Evolutionary conservation across 75 land plant species (phyloP), one percentile per base, ranked within the genome.

Genomic region (Isoetes taiwanensis): DNA sequence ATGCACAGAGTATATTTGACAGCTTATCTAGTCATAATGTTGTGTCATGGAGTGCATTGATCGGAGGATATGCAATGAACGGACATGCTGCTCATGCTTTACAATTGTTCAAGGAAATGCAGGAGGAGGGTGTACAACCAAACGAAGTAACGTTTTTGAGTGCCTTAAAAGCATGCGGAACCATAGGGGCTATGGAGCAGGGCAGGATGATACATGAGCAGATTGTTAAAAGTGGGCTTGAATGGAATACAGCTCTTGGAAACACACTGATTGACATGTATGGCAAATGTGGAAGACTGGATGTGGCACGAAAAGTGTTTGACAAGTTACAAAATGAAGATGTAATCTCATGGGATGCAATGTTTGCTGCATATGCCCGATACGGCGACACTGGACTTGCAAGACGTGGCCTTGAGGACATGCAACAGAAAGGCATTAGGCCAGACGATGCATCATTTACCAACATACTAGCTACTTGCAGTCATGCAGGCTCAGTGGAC

Each of bases 231-330:
- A 57, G 66, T 37, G 80, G 84, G 0, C 71, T 28, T 41, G 70
- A 30, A 9, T 61, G 64, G 8, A 53, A 54, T 21, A 0, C 63
- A 2, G 66, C 59, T 1, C 26, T 74, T 1, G 63, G 24, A 23
- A 81, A 72, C 46, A 69, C 80, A n/a, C 56, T 71, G 26, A 74
- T 81, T 72, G 71, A 81, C 63, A 34, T 81, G 65, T 81, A 77
- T 61, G 42, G 74, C 28, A 81, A 81, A 58, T 48, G 64, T 62
- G 75, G 80, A 10, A 23, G 35, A 32, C 24, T 74, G 14, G 34
- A 28, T 5, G 77, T 74, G 10, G 78, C 85, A 24, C 32, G 57
- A 30, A 68, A 61, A 64, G 14, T 75, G 39, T 72, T 82, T 34
- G 68, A 75, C 38, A 50, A 28, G 26, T 75, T 78, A 70, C 60